Conservation (phyloP, 345 rosid species). For the Boechera stricta region DNA sequence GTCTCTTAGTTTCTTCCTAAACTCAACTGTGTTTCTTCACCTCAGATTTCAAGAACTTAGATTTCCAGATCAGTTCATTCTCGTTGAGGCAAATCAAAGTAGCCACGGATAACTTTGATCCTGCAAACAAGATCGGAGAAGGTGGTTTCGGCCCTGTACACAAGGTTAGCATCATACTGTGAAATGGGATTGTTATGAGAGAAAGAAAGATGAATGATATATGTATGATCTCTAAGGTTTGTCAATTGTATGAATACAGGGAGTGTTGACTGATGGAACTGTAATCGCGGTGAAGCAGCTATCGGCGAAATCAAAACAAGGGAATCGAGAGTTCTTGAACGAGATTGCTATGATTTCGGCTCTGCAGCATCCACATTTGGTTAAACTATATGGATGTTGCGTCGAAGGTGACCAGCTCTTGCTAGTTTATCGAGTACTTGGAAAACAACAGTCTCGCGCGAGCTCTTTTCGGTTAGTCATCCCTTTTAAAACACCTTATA, state of each 20-base stretch:
- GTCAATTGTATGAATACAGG: slow-evolving; percentile 46
- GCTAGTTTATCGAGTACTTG: slow-evolving; percentile 63
- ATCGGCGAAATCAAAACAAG: slow-evolving; percentile 63
- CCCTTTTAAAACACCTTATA: background rate
- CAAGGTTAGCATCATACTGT: slow-evolving; percentile 51
- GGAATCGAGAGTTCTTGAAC: slow-evolving; percentile 62
- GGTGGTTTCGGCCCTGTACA: slow-evolving; percentile 79
- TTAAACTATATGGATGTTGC: slow-evolving; percentile 61
- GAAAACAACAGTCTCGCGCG: slow-evolving; percentile 62
- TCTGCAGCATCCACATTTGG: slow-evolving; percentile 65
- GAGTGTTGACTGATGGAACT: slow-evolving; percentile 56
- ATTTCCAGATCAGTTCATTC: slow-evolving; percentile 55
- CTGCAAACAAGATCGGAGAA: slow-evolving; percentile 63
- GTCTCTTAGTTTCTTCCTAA: slow-evolving; percentile 8
- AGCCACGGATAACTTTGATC: slow-evolving; percentile 61
- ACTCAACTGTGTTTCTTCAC: slow-evolving; percentile 22
- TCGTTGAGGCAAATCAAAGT: slow-evolving; percentile 57
- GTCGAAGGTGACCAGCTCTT: slow-evolving; percentile 62
- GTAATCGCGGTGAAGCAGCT: slow-evolving; percentile 62
- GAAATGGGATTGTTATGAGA: background rate
- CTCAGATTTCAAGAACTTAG: slow-evolving; percentile 51
- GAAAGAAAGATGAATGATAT: background rate
- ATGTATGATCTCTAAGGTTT: background rate
- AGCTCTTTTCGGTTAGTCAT: slow-evolving; percentile 52
- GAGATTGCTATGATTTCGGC: slow-evolving; percentile 70